Evolutionary conservation across 441 rosid species (phyloP).

Genomic region (Caryocar brasiliense): DNA sequence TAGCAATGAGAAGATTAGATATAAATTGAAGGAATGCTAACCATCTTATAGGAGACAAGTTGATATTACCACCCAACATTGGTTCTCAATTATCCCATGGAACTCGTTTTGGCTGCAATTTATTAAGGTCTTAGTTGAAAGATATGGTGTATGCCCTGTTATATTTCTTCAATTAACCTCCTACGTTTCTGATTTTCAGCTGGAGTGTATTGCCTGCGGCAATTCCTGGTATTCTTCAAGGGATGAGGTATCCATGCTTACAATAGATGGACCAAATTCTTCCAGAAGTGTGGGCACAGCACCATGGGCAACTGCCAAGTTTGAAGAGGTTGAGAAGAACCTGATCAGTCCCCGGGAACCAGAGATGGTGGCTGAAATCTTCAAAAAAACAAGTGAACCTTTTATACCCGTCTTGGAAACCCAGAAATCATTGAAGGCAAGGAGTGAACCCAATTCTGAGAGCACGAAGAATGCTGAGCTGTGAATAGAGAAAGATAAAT

Average conservation of each 20-base stretch:
- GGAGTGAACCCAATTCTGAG: constrained; percentile 25
- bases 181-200: constrained; percentile 30
- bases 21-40: no score
- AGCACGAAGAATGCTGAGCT: constrained; percentile 14
- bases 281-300: constrained; percentile 39
- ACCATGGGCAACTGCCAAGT: constrained; percentile 48
- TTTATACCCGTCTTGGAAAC: constrained; percentile 36
- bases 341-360: constrained; percentile 51
- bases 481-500: neutral
- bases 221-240: constrained; percentile 86
- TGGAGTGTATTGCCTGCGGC: constrained; percentile 84
- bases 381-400: constrained; percentile 42
- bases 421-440: constrained; percentile 33
- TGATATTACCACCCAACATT: no score
- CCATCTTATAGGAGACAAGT: no score
- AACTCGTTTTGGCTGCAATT: no score
- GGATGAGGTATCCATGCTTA: constrained; percentile 70
- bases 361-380: constrained; percentile 35
- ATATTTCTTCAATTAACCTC: no score
- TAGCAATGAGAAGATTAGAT: no score
- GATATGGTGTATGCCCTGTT: no score
- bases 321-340: constrained; percentile 54
- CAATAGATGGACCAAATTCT: constrained; percentile 52
- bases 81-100: no score
- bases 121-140: no score